Evolutionary conservation across 176 grass and related monocot species (phyloP), one percentile per base, ranked within the genome.

Genomic region (Oropetium thomaeum): DNA sequence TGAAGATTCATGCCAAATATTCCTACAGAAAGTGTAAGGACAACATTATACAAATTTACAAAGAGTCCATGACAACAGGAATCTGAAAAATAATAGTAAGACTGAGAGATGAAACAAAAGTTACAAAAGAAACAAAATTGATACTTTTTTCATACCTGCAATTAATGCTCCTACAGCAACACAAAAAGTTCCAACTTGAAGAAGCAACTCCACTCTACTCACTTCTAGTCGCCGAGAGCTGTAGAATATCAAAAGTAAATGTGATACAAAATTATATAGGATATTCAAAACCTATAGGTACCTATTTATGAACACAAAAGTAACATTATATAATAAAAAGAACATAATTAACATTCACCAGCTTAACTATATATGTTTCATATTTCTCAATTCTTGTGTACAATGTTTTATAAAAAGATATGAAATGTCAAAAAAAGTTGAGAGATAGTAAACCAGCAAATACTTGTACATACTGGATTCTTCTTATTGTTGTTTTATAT

Each of bases 1-100:
- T 67, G 76, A 42, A 98, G 89, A 47, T 98, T 98, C 96, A 98
- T 95, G 72, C 96, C 96, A 62, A 98, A 98, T 83, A 98, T 98
- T 75, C 96, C 96, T 95, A 68, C 71, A 85, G 2, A 85, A 39
- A 31, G 53, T 12, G 5, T 8, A 69, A 52, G 32, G 9, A 38
- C 9, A 55, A 53, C 4, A n/a, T 4, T 38, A 1, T 34, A n/a
- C n/a, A n/a, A n/a, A n/a, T n/a, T n/a, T n/a, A n/a, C 15, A 41
- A 62, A 41, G 14, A 32, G 25, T 28, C 11, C 19, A 11, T 17
- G 9, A 19, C 26, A 70, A 76, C 22, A 55, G 44, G 53, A 1
- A 75, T 32, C 4, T 16, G 16, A 14, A 67, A 67, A 41, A 52
- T 17, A 40, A 52, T 17, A 40, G 42, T 17, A 48, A 54, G 16